phyloP scores from a whole-genome alignment of 345 rosid genomes.

The Fremontodendron californicum region DNA sequence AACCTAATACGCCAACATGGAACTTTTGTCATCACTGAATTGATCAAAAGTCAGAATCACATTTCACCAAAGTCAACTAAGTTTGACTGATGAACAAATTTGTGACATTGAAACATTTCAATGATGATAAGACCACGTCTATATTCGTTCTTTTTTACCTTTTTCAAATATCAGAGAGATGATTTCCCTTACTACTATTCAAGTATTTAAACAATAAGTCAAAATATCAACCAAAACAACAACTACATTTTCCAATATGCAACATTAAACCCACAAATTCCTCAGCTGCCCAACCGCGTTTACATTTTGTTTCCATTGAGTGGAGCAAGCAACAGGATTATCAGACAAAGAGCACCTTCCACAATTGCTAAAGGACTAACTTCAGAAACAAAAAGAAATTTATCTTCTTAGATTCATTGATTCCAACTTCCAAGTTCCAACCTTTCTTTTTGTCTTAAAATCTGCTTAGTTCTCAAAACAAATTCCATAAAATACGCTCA shows the following conservation, averaged over 20 bases:
- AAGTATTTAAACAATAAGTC: background rate
- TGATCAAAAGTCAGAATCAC: background rate
- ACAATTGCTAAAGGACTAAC: background rate
- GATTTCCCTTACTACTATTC: background rate
- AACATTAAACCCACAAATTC: background rate
- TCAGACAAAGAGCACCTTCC: background rate
- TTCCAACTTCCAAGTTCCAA: background rate
- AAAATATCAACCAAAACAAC: background rate
- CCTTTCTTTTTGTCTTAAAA: background rate
- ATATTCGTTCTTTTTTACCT: background rate
- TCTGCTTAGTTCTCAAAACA: background rate
- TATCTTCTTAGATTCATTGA: background rate
- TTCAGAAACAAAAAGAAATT: background rate
- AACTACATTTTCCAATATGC: background rate
- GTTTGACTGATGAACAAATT: slow-evolving; percentile 13
- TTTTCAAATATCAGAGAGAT: background rate
- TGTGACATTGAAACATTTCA: background rate
- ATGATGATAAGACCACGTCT: background rate
- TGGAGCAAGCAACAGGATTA: background rate
- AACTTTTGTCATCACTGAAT: background rate
- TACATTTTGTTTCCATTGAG: background rate
- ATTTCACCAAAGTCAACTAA: background rate
- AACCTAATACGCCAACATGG: background rate
- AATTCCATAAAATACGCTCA: background rate
- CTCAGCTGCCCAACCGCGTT: background rate